Conservation (phyloP, 495 filamentous ascomycete genomes). For the Terfezia claveryi region DNA sequence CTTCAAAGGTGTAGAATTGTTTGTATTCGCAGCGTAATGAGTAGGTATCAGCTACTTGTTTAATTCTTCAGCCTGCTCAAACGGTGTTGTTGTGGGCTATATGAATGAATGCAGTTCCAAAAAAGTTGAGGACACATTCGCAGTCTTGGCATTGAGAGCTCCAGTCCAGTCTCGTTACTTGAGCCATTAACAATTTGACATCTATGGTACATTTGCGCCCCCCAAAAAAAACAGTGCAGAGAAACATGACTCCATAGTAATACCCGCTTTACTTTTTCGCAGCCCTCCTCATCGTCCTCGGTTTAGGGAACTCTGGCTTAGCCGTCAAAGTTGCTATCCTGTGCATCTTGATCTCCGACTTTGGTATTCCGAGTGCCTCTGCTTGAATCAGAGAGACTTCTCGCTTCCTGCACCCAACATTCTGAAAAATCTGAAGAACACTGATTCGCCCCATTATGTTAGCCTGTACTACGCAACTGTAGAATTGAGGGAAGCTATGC, state of each 20-base stretch:
- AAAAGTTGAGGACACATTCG: neutral
- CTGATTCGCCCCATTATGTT: conserved; percentile 9
- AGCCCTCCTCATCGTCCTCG: conserved; percentile 12
- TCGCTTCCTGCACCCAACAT: conserved; percentile 51
- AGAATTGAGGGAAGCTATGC: conserved; percentile 3
- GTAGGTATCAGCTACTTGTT: no score
- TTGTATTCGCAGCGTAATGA: no score
- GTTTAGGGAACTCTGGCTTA: conserved; percentile 64
- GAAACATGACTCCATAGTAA: neutral
- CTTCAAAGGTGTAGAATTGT: no score
- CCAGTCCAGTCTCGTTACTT: neutral
- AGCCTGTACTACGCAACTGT: conserved; percentile 8
- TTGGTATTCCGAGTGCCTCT: conserved; percentile 28
- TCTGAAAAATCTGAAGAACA: conserved; percentile 46
- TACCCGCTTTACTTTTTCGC: neutral
- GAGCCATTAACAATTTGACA: neutral
- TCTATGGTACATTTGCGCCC: neutral
- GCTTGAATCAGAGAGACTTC: conserved; percentile 29
- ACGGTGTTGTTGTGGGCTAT: no score
- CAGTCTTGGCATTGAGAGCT: neutral
- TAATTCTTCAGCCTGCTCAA: no score
- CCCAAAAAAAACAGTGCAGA: neutral
- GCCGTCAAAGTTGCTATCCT: conserved; percentile 47
- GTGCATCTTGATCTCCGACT: conserved; percentile 37
- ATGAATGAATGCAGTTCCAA: no score